phyloP scores from a whole-genome alignment of 164 flowering plant species.

The Sedum album region DNA sequence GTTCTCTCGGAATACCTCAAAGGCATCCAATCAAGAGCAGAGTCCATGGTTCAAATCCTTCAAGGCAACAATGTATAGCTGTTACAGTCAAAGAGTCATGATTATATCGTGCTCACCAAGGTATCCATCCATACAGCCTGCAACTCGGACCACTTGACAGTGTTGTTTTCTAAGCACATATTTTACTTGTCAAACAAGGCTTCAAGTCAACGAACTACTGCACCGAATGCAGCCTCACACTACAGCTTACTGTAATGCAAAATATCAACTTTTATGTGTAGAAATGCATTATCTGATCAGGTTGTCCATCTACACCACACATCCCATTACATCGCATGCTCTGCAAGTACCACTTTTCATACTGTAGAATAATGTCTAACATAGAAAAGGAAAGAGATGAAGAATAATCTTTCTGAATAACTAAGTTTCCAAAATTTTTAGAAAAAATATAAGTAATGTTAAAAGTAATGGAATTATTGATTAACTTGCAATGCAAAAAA shows the following conservation, averaged over 20 bases:
- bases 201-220: neutral
- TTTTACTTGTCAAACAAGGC: neutral
- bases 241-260: neutral
- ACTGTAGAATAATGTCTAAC: too few relatives aligned
- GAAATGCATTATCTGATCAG: neutral
- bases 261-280: neutral
- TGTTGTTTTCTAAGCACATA: neutral
- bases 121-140: neutral
- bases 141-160: neutral
- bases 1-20: constrained; percentile 63
- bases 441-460: too few relatives aligned
- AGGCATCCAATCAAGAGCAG: constrained; percentile 78
- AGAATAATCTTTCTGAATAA: too few relatives aligned
- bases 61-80: constrained; percentile 24
- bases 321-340: neutral
- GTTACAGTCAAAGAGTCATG: neutral
- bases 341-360: neutral
- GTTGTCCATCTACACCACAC: neutral
- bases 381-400: too few relatives aligned
- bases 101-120: neutral
- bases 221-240: neutral
- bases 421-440: too few relatives aligned
- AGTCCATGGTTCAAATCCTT: constrained; percentile 54
- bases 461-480: too few relatives aligned
- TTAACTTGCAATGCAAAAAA: too few relatives aligned